A percentile compares a stretch with the other conserved stretches of the same genome.
Evolutionary conservation across 2,329 filamentous ascomycete species (phyloP).

Genomic region (Diaporthe citrichinensis): DNA sequence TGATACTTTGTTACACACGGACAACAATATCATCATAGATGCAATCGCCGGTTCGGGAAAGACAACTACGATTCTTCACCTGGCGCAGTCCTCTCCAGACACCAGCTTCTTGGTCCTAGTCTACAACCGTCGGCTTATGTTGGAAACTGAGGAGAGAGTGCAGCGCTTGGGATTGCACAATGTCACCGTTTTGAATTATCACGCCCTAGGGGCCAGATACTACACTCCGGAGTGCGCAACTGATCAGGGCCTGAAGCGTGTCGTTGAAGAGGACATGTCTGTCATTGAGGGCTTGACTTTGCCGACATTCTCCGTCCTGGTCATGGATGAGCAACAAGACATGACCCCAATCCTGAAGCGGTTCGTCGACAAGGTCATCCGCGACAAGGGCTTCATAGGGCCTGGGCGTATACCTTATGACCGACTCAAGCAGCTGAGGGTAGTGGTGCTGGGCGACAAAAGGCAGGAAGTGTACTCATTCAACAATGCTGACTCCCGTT

Average conservation of each 20-base stretch:
- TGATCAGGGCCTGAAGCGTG: constrained; percentile 39
- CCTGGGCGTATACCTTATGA: neutral
- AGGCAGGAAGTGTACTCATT: constrained; percentile 40
- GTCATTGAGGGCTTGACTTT: constrained; percentile 22
- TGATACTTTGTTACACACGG: constrained; percentile 24
- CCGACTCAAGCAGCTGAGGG: neutral
- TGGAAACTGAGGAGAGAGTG: constrained; percentile 37
- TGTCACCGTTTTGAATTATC: constrained; percentile 38
- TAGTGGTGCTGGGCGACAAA: constrained; percentile 38
- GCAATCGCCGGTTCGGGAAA: constrained; percentile 40
- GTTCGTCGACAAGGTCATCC: constrained; percentile 39
- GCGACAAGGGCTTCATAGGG: constrained; percentile 30
- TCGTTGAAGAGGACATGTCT: constrained; percentile 38
- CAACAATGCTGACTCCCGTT: constrained; percentile 41
- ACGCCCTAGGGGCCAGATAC: constrained; percentile 33
- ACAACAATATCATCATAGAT: constrained; percentile 37
- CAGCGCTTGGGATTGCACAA: constrained; percentile 28
- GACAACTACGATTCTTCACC: constrained; percentile 38
- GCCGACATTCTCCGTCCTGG: constrained; percentile 36
- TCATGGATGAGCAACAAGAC: constrained; percentile 42
- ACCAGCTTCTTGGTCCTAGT: constrained; percentile 36
- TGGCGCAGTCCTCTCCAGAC: constrained; percentile 29
- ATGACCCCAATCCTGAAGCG: constrained; percentile 40
- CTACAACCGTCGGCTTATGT: constrained; percentile 39
- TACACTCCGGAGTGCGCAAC: constrained; percentile 38